Conservation (phyloP, 140 eudicot species). For the Senecio squalidus region DNA sequence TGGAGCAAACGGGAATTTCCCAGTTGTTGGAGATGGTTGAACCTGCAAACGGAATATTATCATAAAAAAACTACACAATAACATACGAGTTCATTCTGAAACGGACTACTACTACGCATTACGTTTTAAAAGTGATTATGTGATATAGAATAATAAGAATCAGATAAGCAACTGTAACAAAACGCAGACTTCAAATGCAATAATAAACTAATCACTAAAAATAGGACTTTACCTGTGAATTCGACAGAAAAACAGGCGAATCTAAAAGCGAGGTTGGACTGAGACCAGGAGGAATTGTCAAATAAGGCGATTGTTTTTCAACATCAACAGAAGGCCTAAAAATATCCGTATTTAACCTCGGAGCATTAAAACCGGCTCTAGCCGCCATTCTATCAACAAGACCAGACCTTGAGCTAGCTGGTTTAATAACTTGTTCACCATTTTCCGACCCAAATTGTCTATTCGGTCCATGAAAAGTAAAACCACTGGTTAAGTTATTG, state of each 20-base stretch:
- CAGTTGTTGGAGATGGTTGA: constrained; percentile 79
- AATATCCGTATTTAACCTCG: constrained; percentile 61
- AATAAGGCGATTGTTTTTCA: constrained; percentile 41
- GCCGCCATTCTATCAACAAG: constrained; percentile 64
- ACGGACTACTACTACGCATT: too few relatives aligned
- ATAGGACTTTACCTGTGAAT: constrained; percentile 48
- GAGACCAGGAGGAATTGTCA: constrained; percentile 64
- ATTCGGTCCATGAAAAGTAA: constrained; percentile 23
- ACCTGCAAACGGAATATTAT: constrained; percentile 36
- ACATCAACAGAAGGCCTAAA: constrained; percentile 40
- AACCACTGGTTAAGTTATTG: constrained; percentile 17
- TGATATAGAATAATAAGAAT: too few relatives aligned
- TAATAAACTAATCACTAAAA: too few relatives aligned
- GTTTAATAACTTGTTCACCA: constrained; percentile 25
- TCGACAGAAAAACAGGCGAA: constrained; percentile 75
- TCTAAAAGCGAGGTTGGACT: constrained; percentile 67
- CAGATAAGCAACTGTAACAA: too few relatives aligned
- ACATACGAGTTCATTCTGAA: too few relatives aligned
- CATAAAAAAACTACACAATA: too few relatives aligned
- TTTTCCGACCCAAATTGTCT: constrained; percentile 20
- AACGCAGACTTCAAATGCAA: neutral
- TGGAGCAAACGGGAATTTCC: constrained; percentile 45
- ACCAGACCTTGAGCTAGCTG: constrained; percentile 40
- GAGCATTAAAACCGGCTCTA: constrained; percentile 70
- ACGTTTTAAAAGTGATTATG: too few relatives aligned